Conservation (phyloP, 176 grass and related monocot species). For the Pontederia crassipes region DNA sequence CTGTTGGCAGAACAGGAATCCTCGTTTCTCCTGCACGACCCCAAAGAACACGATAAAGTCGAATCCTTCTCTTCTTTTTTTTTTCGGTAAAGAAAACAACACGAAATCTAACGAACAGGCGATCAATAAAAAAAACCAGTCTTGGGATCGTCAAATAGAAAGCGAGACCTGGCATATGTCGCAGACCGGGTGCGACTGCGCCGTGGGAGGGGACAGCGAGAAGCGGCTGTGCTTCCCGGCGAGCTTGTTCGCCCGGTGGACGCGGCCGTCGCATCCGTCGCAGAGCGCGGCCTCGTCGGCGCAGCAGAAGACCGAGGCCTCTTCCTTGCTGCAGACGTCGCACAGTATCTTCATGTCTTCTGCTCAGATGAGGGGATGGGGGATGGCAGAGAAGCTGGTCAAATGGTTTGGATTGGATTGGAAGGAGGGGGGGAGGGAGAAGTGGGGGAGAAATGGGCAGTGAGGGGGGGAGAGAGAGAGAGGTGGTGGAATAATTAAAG, state of each 20-base stretch:
- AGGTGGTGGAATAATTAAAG: background rate
- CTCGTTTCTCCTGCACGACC: conserved; percentile 51
- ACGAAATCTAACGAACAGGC: background rate
- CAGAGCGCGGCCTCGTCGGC: conserved; percentile 33
- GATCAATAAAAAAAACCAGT: background rate
- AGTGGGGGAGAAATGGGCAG: background rate
- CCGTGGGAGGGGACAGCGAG: conserved; percentile 1
- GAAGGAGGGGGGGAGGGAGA: background rate
- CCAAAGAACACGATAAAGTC: background rate
- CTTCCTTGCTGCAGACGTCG: conserved; percentile 18
- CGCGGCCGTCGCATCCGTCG: conserved; percentile 28
- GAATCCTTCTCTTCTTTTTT: background rate
- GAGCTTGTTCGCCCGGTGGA: conserved; percentile 21
- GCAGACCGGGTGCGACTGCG: conserved; percentile 16
- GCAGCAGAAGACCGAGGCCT: conserved; percentile 43
- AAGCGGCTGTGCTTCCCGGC: conserved; percentile 23
- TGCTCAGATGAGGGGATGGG: background rate
- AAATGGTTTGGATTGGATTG: background rate
- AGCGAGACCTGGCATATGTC: conserved; percentile 20
- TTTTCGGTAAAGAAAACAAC: background rate
- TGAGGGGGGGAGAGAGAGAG: background rate
- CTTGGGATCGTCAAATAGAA: background rate
- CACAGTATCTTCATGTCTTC: conserved; percentile 7
- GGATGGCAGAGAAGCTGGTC: background rate
- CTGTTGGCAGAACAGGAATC: conserved; percentile 90